Conservation (phyloP, 371 early-diverging fungal species). For the Mucor circinelloides region DNA sequence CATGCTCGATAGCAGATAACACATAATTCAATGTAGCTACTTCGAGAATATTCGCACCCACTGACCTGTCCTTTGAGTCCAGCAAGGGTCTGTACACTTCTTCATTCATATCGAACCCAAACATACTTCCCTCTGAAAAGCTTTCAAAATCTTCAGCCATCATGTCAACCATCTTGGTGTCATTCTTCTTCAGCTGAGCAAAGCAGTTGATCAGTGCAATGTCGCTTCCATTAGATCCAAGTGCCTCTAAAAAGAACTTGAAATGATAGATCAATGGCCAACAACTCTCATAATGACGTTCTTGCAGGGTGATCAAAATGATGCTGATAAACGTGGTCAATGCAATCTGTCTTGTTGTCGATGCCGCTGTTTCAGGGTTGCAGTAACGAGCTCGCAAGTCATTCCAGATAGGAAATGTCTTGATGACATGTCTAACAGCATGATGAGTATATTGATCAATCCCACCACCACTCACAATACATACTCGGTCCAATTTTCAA, state of each 20-base stretch:
- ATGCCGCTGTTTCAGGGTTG: conserved; percentile 25
- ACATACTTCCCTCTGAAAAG: conserved; percentile 49
- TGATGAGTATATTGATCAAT: neutral
- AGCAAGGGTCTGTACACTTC: conserved; percentile 40
- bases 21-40: conserved; percentile 42
- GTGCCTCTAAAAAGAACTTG: conserved; percentile 42
- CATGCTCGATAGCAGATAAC: conserved; percentile 36
- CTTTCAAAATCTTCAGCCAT: conserved; percentile 47
- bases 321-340: conserved; percentile 53
- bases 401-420: conserved; percentile 43
- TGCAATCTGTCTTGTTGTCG: conserved; percentile 44
- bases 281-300: conserved; percentile 51
- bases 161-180: conserved; percentile 50
- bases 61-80: conserved; percentile 32
- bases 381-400: conserved; percentile 20
- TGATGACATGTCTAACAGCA: conserved; percentile 35
- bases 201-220: conserved; percentile 12
- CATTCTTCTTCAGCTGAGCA: conserved; percentile 21
- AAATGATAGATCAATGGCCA: conserved; percentile 51
- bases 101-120: conserved; percentile 52
- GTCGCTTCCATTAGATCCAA: conserved; percentile 16
- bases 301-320: conserved; percentile 49
- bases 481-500: conserved; percentile 51
- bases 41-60: conserved; percentile 45
- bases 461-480: neutral